These are phyloP conservation scores for Aspergillus hancockii DNA, from an alignment of 495 filamentous ascomycete species.

Conservation along the genomic window DNA sequence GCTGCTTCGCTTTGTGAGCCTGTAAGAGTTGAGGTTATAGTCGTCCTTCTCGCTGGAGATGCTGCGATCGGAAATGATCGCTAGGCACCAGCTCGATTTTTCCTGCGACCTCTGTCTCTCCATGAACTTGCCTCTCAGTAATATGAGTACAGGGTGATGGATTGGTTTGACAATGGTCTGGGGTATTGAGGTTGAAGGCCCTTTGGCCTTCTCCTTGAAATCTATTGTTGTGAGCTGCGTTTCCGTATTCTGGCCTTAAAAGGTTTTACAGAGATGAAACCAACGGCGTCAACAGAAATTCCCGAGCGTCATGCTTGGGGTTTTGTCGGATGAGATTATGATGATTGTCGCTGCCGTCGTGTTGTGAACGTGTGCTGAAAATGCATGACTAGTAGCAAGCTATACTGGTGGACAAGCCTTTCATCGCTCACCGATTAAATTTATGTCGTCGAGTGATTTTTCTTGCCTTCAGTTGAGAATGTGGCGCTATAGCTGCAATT, in stretches of 20 bases:
- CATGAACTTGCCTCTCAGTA: conserved; percentile 36
- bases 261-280: conserved; percentile 23
- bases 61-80: conserved; percentile 45
- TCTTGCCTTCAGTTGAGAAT: conserved; percentile 74
- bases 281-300: conserved; percentile 51
- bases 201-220: conserved; percentile 75
- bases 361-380: conserved; percentile 35
- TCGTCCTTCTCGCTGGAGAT: conserved; percentile 76
- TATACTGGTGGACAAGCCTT: conserved; percentile 10
- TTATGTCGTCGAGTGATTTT: conserved; percentile 72
- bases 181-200: conserved; percentile 82
- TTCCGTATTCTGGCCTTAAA: conserved; percentile 10
- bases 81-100: conserved; percentile 78
- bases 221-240: conserved; percentile 64
- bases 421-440: conserved; percentile 75
- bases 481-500: conserved; percentile 85
- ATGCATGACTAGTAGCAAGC: conserved; percentile 31
- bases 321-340: conserved; percentile 73
- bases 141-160: conserved; percentile 31
- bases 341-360: conserved; percentile 13
- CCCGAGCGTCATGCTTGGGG: conserved; percentile 68
- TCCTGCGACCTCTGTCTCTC: conserved; percentile 56
- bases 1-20: conserved; percentile 47
- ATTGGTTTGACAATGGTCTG: conserved; percentile 52
- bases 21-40: conserved; percentile 63